These are phyloP conservation scores for Didymella exigua DNA, from an alignment of 2,329 filamentous ascomycete genomes.

Conservation along the genomic window DNA sequence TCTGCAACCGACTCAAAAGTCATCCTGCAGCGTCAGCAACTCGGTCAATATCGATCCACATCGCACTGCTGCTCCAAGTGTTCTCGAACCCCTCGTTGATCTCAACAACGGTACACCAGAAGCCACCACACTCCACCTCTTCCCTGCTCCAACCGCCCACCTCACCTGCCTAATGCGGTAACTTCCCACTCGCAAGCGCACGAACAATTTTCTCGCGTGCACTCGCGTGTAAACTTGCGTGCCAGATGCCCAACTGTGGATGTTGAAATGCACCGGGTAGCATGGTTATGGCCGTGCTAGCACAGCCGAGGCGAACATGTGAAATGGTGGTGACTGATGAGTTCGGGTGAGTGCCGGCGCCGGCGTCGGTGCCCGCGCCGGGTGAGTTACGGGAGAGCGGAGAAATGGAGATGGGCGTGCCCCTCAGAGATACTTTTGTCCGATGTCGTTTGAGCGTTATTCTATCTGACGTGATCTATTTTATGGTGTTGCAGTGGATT, in stretches of 20 bases:
- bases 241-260: slow-evolving; percentile 5
- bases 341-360: neutral
- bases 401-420: slow-evolving; percentile 3
- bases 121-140: neutral
- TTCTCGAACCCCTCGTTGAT: slow-evolving; percentile 4
- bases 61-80: neutral
- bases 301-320: slow-evolving; percentile 8
- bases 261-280: neutral
- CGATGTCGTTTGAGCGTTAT: neutral
- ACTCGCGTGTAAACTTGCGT: neutral
- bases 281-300: slow-evolving; percentile 1
- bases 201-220: neutral
- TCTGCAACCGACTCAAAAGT: neutral
- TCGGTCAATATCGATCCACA: neutral
- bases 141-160: neutral
- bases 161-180: slow-evolving; percentile 5
- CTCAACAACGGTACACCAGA: slow-evolving; percentile 2
- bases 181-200: neutral
- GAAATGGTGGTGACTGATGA: slow-evolving; percentile 4
- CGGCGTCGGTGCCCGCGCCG: neutral
- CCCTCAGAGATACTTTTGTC: neutral
- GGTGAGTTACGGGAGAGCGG: neutral
- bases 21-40: neutral
- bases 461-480: neutral
- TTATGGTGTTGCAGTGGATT: neutral